Evolutionary conservation across 345 rosid species (phyloP).

Genomic region (Hibiscus syriacus): DNA sequence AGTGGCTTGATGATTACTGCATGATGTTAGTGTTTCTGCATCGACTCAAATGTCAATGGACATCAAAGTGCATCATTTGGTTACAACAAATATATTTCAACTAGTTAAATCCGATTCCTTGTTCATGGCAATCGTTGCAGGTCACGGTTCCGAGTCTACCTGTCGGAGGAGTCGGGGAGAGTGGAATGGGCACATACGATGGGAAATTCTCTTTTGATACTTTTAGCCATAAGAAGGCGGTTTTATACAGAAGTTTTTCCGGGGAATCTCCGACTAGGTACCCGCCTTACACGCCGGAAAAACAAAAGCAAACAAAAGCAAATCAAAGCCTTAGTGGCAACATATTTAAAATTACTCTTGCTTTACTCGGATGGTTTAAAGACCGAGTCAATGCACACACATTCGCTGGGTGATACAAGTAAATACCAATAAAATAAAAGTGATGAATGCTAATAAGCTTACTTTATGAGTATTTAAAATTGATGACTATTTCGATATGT

Average conservation of each 20-base stretch:
- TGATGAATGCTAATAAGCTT: background rate
- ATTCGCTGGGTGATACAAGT: background rate
- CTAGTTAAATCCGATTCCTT: background rate
- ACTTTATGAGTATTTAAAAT: background rate
- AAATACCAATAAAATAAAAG: background rate
- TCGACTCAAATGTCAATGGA: no score
- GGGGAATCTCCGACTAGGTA: constrained; percentile 64
- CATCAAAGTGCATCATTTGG: no score
- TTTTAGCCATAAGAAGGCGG: constrained; percentile 87
- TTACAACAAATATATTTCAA: background rate
- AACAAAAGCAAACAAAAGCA: constrained; percentile 44
- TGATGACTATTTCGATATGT: background rate
- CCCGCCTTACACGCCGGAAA: constrained; percentile 62
- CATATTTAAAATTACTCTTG: constrained; percentile 39
- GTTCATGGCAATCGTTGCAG: constrained; percentile 29
- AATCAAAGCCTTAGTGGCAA: constrained; percentile 45
- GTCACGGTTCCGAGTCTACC: constrained; percentile 47
- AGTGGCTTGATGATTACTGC: no score
- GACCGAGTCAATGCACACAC: constrained; percentile 14
- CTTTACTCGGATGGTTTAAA: constrained; percentile 43
- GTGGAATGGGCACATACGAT: constrained; percentile 83
- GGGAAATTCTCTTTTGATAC: constrained; percentile 81
- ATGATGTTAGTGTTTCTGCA: no score
- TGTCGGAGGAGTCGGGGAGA: constrained; percentile 93
- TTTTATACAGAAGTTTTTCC: constrained; percentile 47